A percentile compares a stretch with the other conserved stretches of the same genome.
phyloP scores from a whole-genome alignment of 352 stramenopile genomes.

The Phytophthora tentaculata region DNA sequence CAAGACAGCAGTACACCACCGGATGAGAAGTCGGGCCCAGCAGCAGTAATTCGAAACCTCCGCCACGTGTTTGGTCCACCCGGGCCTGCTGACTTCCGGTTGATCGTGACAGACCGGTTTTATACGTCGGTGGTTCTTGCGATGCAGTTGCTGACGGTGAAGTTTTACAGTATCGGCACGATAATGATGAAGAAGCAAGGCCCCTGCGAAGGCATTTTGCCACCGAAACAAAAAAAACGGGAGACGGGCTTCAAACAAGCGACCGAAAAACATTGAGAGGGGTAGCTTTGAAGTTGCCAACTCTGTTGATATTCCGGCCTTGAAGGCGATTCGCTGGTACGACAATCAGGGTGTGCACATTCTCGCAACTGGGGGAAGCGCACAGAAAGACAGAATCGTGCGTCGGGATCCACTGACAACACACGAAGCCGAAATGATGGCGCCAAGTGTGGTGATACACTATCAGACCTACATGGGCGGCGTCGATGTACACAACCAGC shows the following conservation, averaged over 20 bases:
- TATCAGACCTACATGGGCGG: neutral
- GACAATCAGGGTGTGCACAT: neutral
- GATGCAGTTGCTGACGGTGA: neutral
- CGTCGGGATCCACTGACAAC: neutral
- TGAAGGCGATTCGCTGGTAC: neutral
- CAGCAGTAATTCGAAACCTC: neutral
- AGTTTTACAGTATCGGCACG: neutral
- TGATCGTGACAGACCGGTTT: neutral
- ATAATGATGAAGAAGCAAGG: neutral
- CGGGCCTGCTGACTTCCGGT: neutral
- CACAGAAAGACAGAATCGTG: neutral
- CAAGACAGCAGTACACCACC: neutral
- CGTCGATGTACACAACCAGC: neutral
- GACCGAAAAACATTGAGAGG: neutral
- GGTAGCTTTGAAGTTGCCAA: neutral
- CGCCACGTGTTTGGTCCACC: neutral
- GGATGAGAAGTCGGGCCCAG: neutral
- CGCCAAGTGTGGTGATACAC: neutral
- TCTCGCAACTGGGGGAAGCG: neutral
- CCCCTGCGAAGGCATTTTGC: neutral
- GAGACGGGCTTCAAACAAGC: neutral
- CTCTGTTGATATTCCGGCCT: neutral
- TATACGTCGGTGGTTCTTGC: neutral
- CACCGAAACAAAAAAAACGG: neutral
- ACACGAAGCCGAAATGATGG: neutral